Conservation (phyloP, 192 early-diverging fungal genomes). For the Phlyctochytrium arcticum region DNA sequence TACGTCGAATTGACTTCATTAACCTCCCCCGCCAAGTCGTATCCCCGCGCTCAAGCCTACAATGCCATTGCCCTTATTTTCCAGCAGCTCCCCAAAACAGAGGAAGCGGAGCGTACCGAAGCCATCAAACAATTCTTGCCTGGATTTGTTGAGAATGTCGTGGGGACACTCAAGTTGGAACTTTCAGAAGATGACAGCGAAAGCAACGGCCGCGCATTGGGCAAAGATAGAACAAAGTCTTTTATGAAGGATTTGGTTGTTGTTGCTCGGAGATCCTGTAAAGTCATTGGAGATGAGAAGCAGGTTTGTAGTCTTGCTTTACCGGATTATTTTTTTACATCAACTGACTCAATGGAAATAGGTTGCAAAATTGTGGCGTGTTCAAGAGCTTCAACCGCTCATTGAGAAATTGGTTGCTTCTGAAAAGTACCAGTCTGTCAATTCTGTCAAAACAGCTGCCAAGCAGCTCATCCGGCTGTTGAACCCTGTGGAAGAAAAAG, state of each 20-base stretch:
- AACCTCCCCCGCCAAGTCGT: conserved; percentile 6
- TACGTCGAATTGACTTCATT: conserved; percentile 32
- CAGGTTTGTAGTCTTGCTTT: not conserved
- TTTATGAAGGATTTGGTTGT: conserved; percentile 24
- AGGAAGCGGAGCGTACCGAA: not conserved
- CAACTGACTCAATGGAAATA: not conserved
- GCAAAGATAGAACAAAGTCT: conserved; percentile 33
- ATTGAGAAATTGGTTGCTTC: not conserved
- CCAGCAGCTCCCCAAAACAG: conserved; percentile 19
- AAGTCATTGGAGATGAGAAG: conserved; percentile 15
- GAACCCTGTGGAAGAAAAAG: not conserved
- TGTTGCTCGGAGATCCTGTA: conserved; percentile 23
- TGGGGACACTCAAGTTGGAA: conserved; percentile 3
- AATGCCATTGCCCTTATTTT: conserved; percentile 24
- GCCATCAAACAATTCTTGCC: not conserved
- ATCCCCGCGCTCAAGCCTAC: conserved; percentile 21
- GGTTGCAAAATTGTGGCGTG: conserved; percentile 5
- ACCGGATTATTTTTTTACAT: not conserved
- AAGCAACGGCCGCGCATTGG: conserved; percentile 14
- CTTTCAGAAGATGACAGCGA: conserved; percentile 10
- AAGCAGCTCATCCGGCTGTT: not conserved
- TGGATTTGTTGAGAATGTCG: conserved; percentile 6
- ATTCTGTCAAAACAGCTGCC: not conserved
- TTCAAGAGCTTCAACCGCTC: not conserved
- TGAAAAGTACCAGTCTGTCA: not conserved